phyloP scores from a whole-genome alignment of 768 basidiomycete genomes.

The Gelatoporia subvermispora region DNA sequence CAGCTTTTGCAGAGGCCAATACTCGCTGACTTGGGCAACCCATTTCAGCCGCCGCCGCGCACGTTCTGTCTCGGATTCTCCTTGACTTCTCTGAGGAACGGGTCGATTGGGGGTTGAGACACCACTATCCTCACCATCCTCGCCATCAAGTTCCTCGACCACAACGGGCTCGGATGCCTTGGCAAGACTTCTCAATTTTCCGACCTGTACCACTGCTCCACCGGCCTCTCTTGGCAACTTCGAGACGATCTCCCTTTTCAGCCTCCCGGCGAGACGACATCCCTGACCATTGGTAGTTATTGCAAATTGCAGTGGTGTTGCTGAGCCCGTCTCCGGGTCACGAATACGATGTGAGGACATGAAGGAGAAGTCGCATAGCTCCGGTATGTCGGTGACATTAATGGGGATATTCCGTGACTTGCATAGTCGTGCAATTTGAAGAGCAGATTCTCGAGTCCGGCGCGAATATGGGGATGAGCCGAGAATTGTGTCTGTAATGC shows the following conservation, averaged over 20 bases:
- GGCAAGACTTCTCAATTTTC: conserved; percentile 58
- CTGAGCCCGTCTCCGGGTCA: conserved; percentile 38
- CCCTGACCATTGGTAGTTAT: conserved; percentile 91
- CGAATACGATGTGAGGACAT: conserved; percentile 80
- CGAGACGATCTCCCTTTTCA: conserved; percentile 79
- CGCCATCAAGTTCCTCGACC: conserved; percentile 33
- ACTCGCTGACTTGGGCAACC: conserved; percentile 95
- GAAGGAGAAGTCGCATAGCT: conserved; percentile 87
- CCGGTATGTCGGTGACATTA: conserved; percentile 84
- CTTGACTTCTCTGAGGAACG: conserved; percentile 46
- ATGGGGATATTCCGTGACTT: conserved; percentile 58
- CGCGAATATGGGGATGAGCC: conserved; percentile 24
- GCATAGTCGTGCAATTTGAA: conserved; percentile 52
- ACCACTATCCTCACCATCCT: conserved; percentile 48
- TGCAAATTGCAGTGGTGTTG: conserved; percentile 64
- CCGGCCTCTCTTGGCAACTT: conserved; percentile 70
- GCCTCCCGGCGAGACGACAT: conserved; percentile 74
- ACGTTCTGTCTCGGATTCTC: conserved; percentile 34
- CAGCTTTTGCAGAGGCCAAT: conserved; percentile 82
- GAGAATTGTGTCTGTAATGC: conserved; percentile 76
- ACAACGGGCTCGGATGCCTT: conserved; percentile 22
- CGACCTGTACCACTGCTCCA: conserved; percentile 68
- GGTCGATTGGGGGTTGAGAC: conserved; percentile 65
- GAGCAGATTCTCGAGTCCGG: conserved; percentile 50
- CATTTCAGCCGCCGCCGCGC: conserved; percentile 76